These are phyloP conservation scores for Lyophyllum decastes DNA, from an alignment of 768 basidiomycete species.

Conservation along the genomic window DNA sequence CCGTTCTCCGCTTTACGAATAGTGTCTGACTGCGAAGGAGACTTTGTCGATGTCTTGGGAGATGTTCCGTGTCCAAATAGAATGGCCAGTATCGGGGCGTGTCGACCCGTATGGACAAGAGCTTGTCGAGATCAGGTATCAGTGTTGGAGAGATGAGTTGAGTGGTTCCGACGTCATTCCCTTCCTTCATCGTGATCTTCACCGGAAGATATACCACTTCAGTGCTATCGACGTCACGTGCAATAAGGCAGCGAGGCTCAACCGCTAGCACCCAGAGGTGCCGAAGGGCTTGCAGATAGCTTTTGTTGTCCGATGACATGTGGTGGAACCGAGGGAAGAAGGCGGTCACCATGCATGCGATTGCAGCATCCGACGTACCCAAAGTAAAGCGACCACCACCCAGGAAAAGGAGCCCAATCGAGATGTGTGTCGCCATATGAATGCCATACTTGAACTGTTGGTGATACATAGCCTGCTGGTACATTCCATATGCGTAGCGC, in stretches of 20 bases:
- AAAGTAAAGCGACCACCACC: slow-evolving; percentile 91
- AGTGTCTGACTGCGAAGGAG: slow-evolving; percentile 81
- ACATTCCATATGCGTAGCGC: slow-evolving; percentile 88
- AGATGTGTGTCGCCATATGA: slow-evolving; percentile 88
- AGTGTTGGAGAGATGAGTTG: slow-evolving; percentile 91
- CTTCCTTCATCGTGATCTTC: slow-evolving; percentile 80
- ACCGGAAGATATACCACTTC: slow-evolving; percentile 93
- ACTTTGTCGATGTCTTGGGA: slow-evolving; percentile 65
- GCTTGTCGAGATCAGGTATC: slow-evolving; percentile 82
- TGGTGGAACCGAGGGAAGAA: slow-evolving; percentile 91
- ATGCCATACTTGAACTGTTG: slow-evolving; percentile 81
- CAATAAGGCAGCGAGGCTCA: slow-evolving; percentile 90
- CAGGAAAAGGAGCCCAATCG: slow-evolving; percentile 89
- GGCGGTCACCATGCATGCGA: slow-evolving; percentile 85
- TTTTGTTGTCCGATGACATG: slow-evolving; percentile 82
- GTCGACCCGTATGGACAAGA: slow-evolving; percentile 84
- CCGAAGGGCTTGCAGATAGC: slow-evolving; percentile 88
- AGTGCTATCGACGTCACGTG: slow-evolving; percentile 88
- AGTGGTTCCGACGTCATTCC: slow-evolving; percentile 58
- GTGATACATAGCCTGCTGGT: slow-evolving; percentile 60
- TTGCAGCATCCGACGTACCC: slow-evolving; percentile 88
- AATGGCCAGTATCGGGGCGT: slow-evolving; percentile 97
- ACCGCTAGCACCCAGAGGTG: slow-evolving; percentile 96
- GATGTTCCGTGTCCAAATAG: slow-evolving; percentile 73
- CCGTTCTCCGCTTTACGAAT: slow-evolving; percentile 89